A percentile compares a stretch with the other conserved stretches of the same genome.
Evolutionary conservation across 2,329 filamentous ascomycete species (phyloP).

Genomic region (Botryotinia narcissicola): DNA sequence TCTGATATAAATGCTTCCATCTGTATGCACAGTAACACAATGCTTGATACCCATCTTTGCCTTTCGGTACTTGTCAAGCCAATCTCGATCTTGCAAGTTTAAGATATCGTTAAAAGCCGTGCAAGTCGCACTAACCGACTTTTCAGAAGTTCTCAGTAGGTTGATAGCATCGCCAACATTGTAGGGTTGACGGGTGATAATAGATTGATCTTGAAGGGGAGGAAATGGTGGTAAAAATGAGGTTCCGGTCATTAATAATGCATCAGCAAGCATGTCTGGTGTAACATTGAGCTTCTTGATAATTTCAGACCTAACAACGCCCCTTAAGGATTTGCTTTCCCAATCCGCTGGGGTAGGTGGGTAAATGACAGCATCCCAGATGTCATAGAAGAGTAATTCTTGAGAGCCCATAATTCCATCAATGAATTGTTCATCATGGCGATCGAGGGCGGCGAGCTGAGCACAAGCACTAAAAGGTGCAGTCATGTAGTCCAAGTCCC

Average conservation of each 20-base stretch:
- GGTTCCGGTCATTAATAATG: conserved; percentile 78
- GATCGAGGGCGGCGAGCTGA: conserved; percentile 80
- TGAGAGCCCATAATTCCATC: conserved; percentile 80
- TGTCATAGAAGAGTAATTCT: conserved; percentile 81
- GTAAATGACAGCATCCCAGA: conserved; percentile 71
- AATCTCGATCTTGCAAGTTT: conserved; percentile 66
- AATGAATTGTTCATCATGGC: conserved; percentile 62
- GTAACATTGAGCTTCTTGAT: conserved; percentile 64
- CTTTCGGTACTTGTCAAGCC: conserved; percentile 82
- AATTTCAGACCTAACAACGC: conserved; percentile 64
- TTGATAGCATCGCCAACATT: conserved; percentile 75
- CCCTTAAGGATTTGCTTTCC: conserved; percentile 61
- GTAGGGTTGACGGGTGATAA: conserved; percentile 50
- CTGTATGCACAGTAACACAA: conserved; percentile 66
- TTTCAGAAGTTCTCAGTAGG: conserved; percentile 68
- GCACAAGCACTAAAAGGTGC: conserved; percentile 86
- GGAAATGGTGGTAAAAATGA: conserved; percentile 79
- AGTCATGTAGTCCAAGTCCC: conserved; percentile 72
- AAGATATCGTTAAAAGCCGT: conserved; percentile 77
- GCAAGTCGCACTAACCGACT: conserved; percentile 70
- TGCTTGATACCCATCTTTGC: conserved; percentile 84
- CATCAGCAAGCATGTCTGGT: conserved; percentile 77
- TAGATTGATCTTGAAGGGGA: conserved; percentile 60
- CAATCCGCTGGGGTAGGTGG: conserved; percentile 64
- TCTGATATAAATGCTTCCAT: conserved; percentile 71